Evolutionary conservation across 257 asterid species (phyloP), one percentile per base, ranked within the genome.

Genomic region (Petunia axillaris): DNA sequence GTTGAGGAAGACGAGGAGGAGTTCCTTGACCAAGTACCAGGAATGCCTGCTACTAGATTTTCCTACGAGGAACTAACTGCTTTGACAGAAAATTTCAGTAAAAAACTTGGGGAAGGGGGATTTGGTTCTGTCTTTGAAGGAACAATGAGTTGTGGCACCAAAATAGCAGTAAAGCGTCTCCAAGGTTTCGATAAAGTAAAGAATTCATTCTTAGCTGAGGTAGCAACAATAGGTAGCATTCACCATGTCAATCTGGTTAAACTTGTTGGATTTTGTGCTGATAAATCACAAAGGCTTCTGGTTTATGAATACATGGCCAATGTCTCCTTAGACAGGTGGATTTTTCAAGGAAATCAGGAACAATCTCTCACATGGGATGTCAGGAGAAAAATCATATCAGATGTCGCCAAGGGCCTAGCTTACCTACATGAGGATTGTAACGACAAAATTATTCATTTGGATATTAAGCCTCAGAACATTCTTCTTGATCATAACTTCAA

Each of bases 401-500:
- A 83, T 39, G 50, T 83, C 11, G 81, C 82, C 2, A 83, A 79
- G 58, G 85, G 83, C 37, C 64, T 83, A 38, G 81, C 81, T 44
- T 84, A 84, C 55, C 78, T 84, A 11, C 86, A 84, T 2, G 86
- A 80, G 68, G 84, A 84, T 0, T 80, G 84, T 62, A 81, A 40
- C 6, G 80, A 80, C 9, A 84, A 74, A 50, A 84, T 84, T 7
- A 46, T 84, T 54, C 86, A 84, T 35, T 46, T 77, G 35, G 84
- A 84, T 11, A 63, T 83, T 25, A 83, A 82, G 55, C 81, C 84
- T 15, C 84, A 81, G 35, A 81, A 81, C 25, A 70, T 82, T 37
- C 80, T 82, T 16, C 15, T 83, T 10, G 82, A 83, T 11, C 35
- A 60, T 4, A 14, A 78, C n/a, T 71, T 63, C 73, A 71, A 75